Conservation (phyloP, 495 filamentous ascomycete genomes). For the Penicillium nucicola region DNA sequence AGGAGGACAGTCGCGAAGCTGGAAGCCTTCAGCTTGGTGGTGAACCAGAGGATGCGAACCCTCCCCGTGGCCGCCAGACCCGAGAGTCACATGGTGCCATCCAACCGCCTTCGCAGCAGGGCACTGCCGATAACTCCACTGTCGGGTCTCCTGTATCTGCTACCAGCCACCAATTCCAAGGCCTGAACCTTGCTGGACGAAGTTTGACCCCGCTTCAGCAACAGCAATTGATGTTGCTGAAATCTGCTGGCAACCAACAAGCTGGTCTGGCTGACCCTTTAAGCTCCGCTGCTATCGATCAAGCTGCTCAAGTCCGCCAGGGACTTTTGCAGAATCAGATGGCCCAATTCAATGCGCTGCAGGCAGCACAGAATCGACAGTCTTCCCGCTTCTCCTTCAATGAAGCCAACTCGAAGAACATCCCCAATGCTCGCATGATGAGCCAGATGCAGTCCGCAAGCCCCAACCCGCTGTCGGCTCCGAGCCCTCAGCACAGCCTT, state of each 20-base stretch:
- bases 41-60: conserved; percentile 72
- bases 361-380: conserved; percentile 74
- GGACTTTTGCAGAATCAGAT: conserved; percentile 59
- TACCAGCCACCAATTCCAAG: conserved; percentile 51
- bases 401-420: conserved; percentile 75
- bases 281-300: conserved; percentile 33
- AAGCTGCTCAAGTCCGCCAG: conserved; percentile 40
- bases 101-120: conserved; percentile 72
- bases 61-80: conserved; percentile 46
- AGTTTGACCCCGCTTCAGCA: conserved; percentile 80
- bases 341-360: conserved; percentile 49
- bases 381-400: conserved; percentile 89
- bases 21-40: conserved; percentile 88
- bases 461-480: conserved; percentile 56
- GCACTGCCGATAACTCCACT: conserved; percentile 43
- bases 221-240: conserved; percentile 66
- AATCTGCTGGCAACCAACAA: conserved; percentile 54
- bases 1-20: conserved; percentile 64
- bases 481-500: conserved; percentile 47
- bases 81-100: conserved; percentile 56
- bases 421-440: conserved; percentile 79
- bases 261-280: conserved; percentile 54
- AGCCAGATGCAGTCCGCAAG: conserved; percentile 80
- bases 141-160: conserved; percentile 47
- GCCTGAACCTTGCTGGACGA: conserved; percentile 59